Evolutionary conservation across 371 early-diverging fungal species (phyloP), one percentile per base, ranked within the genome.

Genomic region (Mucor plumbeus): DNA sequence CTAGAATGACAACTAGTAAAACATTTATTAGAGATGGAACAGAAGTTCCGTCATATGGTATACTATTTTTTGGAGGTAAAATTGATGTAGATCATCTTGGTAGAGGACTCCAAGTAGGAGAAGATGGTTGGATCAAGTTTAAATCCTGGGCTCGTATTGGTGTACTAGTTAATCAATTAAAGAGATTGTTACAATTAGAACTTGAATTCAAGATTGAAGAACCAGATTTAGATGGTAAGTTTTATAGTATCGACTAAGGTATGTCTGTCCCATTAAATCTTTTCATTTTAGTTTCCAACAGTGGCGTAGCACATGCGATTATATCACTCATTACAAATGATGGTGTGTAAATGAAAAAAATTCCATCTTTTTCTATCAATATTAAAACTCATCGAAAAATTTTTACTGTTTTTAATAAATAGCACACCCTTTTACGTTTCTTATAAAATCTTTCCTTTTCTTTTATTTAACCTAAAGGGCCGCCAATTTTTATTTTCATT

Each of bases 141-240:
- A 84, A 90, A 41, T 92, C 94, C 14, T 93, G 91, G 88, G 91
- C 94, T 11, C 79, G 95, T 38, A 89, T 94, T 50, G 91, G 91
- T 6, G 91, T 91, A 4, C 80, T 95, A 17, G 90, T 92, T 26
- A 90, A 91, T 67, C 91, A 90, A 17, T 65, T 95, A 21, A 87
- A 92, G 40, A 69, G 82, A 50, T 70, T 93, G 54, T 72, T 95
- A 36, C 91, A 91, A 59, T 75, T 84, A 35, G 81, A 87, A 41
- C 72, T 95, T 44, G 86, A 87, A 14, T 74, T 78, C 36, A 94
- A 94, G 79, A 83, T 95, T 64, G 87, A 86, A 34, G 81, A 92
- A 33, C 92, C 94, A 0, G 71, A 75, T 10, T 21, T 86, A 71
- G 85, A 88, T 64, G 85, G 84, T 81, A 74, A 71, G 73, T 21